Evolutionary conservation across 1,284 basidiomycete species (phyloP).

Genomic region (Mycena sp.): DNA sequence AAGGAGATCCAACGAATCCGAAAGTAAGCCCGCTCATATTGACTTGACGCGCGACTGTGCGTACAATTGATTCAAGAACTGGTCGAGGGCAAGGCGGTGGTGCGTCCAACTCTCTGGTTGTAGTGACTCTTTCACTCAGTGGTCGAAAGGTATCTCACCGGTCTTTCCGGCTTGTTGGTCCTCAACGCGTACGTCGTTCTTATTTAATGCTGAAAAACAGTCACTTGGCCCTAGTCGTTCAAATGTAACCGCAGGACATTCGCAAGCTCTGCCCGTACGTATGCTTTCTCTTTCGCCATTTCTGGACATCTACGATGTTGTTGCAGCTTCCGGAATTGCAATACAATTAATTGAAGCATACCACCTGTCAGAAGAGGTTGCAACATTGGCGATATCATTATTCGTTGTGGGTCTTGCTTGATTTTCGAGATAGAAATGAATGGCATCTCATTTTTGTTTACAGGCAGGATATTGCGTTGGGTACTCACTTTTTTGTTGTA

Average conservation of each 20-base stretch:
- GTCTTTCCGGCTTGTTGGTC: constrained; percentile 67
- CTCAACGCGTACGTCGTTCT: constrained; percentile 64
- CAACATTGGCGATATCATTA: constrained; percentile 57
- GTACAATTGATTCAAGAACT: constrained; percentile 43
- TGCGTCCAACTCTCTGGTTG: constrained; percentile 18
- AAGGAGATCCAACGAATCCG: constrained; percentile 47
- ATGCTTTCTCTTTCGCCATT: no score
- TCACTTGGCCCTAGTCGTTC: constrained; percentile 25
- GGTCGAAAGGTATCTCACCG: constrained; percentile 54
- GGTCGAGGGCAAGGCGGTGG: constrained; percentile 49
- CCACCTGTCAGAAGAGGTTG: constrained; percentile 62
- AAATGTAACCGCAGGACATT: constrained; percentile 54
- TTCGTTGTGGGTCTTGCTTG: constrained; percentile 49
- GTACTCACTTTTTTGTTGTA: constrained; percentile 18
- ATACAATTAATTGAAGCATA: constrained; percentile 60
- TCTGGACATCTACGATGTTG: no score
- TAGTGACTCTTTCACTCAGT: not conserved
- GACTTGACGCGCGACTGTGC: not conserved
- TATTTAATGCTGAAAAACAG: not conserved
- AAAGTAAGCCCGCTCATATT: constrained; percentile 34
- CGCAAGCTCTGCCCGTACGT: constrained; percentile 64
- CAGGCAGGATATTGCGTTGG: constrained; percentile 64
- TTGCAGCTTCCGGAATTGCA: constrained; percentile 58
- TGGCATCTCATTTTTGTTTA: not conserved
- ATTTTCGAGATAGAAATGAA: not conserved